Base-by-base conservation (phyloP, 371 early-diverging fungal species). In the Rhizopus delemar region DNA sequence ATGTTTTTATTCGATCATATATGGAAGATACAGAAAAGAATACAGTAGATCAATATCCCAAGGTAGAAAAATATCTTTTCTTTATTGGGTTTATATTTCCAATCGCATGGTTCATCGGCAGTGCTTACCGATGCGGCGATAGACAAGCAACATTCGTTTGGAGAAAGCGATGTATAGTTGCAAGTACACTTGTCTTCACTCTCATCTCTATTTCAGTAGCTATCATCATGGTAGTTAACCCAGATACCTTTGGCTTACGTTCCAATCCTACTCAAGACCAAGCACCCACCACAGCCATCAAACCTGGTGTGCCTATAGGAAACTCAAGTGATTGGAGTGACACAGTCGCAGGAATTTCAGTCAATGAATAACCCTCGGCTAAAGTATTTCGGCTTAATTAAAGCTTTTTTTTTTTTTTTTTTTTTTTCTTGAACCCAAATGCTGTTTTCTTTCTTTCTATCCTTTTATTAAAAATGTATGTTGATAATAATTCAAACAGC, bases 81-180 rank as follows among this genome's bases (percentile, higher is more conserved):
- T 72, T 69, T 32, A 45, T 74, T 2, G 79, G 76, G 0, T 75
- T 75, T 58, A 22, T 72, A 0, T 63, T 68, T 38, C 79, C 79
- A 32, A 43, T 63, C 0, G 64, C 66, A 3, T 78, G 79, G 76
- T 74, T 75, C 41, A 53, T 74, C 3, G 76, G 79, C 0, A 78
- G 79, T 35, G 66, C 59, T 31, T 59, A 22, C 53, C 6, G 46
- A 41, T 53, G 33, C 28, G 32, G 28, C 4, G 16, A 41, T 15
- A 48, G 49, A 35, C 41, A 45, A 43, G 50, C 48, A 2, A 53
- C 46, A 4, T 66, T 62, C 39, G 15, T 62, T 8, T 78, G 79
- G 79, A 73, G 70, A 51, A 78, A 74, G n/a, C 63, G 72, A 8
- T 78, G 79, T 43, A 66, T 73, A 5, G 74, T 78, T 39, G 74